Percentiles rank a stretch among this genome's conserved stretches.
Conservation (phyloP, 306 rosid species). For the Prosopis cineraria region DNA sequence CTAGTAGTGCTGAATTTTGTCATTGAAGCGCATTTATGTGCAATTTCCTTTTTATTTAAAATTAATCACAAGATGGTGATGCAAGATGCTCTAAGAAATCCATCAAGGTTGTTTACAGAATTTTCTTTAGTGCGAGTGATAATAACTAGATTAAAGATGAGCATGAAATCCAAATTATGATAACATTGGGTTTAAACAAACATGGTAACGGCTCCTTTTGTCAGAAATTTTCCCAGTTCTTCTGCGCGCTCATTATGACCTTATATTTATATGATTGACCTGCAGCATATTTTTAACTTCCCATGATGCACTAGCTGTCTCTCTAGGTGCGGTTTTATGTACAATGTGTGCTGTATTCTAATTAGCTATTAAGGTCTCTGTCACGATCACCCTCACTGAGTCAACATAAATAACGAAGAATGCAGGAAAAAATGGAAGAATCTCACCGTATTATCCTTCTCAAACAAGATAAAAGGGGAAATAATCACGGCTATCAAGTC, state of each 20-base stretch:
- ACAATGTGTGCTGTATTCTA: not conserved
- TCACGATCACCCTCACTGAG: too few relatives aligned
- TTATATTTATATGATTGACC: not conserved
- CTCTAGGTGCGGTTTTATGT: not conserved
- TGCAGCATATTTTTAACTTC: not conserved
- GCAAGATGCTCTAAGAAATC: not conserved
- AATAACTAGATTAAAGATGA: not conserved
- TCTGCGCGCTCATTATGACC: not conserved
- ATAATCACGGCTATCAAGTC: too few relatives aligned
- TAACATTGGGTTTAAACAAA: not conserved
- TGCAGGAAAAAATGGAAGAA: too few relatives aligned
- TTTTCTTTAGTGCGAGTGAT: not conserved
- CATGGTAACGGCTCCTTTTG: not conserved
- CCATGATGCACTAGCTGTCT: not conserved
- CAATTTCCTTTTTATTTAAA: not conserved
- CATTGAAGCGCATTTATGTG: not conserved
- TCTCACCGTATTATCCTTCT: too few relatives aligned
- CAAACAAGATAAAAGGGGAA: too few relatives aligned
- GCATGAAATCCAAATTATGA: not conserved
- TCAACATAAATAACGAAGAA: too few relatives aligned
- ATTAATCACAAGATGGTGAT: not conserved
- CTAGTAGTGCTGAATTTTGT: slow-evolving; percentile 8
- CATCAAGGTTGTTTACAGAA: not conserved
- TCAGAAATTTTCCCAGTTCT: not conserved
- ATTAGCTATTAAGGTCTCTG: not conserved